Evolutionary conservation across 1,284 basidiomycete genomes (phyloP), one percentile per base, ranked within the genome.

Genomic region (Malassezia obtusa): DNA sequence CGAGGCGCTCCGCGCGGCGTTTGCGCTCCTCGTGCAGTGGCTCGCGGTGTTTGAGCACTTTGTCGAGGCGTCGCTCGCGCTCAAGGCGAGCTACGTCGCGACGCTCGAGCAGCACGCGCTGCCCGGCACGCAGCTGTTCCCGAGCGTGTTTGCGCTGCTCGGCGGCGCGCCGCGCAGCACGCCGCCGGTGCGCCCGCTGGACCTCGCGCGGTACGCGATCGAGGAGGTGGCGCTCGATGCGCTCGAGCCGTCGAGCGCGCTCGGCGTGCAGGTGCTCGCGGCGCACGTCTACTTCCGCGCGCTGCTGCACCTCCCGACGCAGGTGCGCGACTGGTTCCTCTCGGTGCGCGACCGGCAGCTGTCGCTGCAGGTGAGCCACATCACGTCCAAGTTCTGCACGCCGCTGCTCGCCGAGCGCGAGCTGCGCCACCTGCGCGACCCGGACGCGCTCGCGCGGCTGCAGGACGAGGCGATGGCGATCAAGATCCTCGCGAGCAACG

Each of bases 331-430:
- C 25, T 96, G 89, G 86, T 85, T 90, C 59, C 80, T 84, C 43
- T 84, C 84, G 30, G 86, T 87, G 76, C 89, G 89, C 66, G 90
- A 96, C 73, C 83, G 86, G 15, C 87, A 91, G 67, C 80, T 95
- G 2, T 84, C 84, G 17, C 79, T 81, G 31, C 79, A 84, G 2
- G 80, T 98, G 54, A 79, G 83, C 2, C 77, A 80, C 30, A 90
- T 89, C 73, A 94, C 89, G 0, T 83, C 86, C 0, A 79, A 81
- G n/a, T 79, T 88, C 76, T 90, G 92, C 77, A 92, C 91, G 1
- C 89, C 91, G 0, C 82, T 88, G 36, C 83, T 99, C 65, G 87
- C 95, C 65, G 79, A 78, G 24, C 80, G 86, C 30, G 91, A 96
- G 70, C 79, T 98, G 15, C 78, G 81, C 2, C 83, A 84, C 45